Evolutionary conservation across 2,329 filamentous ascomycete genomes (phyloP), one percentile per base, ranked within the genome.

Genomic region (Alternaria ethzedia): DNA sequence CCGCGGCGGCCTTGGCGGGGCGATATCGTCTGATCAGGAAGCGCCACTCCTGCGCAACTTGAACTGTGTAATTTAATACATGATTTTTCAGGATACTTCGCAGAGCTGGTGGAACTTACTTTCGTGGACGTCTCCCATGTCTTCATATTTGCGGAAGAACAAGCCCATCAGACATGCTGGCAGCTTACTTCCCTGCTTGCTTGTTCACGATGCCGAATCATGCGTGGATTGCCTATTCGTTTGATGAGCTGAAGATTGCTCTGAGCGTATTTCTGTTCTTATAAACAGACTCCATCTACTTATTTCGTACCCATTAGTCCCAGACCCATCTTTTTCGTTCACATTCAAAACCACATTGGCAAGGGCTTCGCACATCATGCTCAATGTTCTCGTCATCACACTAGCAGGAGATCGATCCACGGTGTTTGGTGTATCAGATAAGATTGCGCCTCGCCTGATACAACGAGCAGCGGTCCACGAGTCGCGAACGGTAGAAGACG

Each of bases 1-100:
- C 46, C 41, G 49, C 44, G 20, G 20, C 50, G 63, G 54, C 59
- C 63, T 65, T 65, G 59, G 63, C 59, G 26, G 47, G 21, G 9
- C 36, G 36, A 36, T 32, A 17, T 26, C 25, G 49, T 51, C 28
- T 25, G 21, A 41, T 41, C 11, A 32, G n/a, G 28, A 36, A 21
- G 9, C 28, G 20, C 30, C n/a, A 41, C 36, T 41, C 36, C 36
- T 17, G 36, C 3, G 3, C 6, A 30, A 12, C n/a, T 15, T 32
- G 6, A 32, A 32, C 6, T 32, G 30, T 15, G 30, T 32, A 32
- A 8, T 32, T 32, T 15, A 15, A 15, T 8, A 15, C 30, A 32
- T 30, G 28, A 30, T 30, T 30, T 30, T 30, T 30, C 28, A 30
- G 28, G 3, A 30, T 30, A 13, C 28, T 30, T 30, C 28, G 28